phyloP scores from a whole-genome alignment of 2,329 filamentous ascomycete species.

The Drechslera avenae region DNA sequence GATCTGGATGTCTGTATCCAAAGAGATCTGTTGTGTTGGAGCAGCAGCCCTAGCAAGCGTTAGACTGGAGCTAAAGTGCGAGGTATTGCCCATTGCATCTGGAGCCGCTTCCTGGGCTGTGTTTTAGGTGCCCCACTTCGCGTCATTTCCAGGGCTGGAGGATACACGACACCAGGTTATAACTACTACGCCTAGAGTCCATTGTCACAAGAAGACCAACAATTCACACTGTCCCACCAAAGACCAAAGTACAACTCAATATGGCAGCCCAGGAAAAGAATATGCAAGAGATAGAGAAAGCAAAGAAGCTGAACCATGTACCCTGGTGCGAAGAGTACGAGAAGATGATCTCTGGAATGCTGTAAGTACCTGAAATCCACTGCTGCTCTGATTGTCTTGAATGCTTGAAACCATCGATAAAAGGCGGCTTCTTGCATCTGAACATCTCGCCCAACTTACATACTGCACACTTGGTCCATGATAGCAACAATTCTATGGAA shows the following conservation, averaged over 20 bases:
- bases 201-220: background rate
- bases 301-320: constrained; percentile 56
- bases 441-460: too few species aligned
- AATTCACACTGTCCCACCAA: background rate
- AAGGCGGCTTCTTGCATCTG: too few species aligned
- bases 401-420: background rate
- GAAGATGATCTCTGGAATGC: constrained; percentile 68
- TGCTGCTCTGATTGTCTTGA: too few species aligned
- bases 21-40: background rate
- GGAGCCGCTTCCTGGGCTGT: background rate
- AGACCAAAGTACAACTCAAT: background rate
- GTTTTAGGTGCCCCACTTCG: constrained; percentile 26
- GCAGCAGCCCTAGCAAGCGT: too few species aligned
- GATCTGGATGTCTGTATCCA: too few species aligned
- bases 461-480: too few species aligned
- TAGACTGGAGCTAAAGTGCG: constrained; percentile 24
- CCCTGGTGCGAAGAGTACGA: constrained; percentile 67
- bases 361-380: constrained; percentile 50
- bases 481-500: too few species aligned
- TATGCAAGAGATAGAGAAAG: constrained; percentile 51
- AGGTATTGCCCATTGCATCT: constrained; percentile 23
- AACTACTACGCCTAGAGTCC: background rate
- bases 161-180: background rate
- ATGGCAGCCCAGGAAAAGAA: constrained; percentile 54
- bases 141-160: constrained; percentile 5